Base-by-base conservation (phyloP, 257 asterid genomes). In the Sherardia arvensis region DNA sequence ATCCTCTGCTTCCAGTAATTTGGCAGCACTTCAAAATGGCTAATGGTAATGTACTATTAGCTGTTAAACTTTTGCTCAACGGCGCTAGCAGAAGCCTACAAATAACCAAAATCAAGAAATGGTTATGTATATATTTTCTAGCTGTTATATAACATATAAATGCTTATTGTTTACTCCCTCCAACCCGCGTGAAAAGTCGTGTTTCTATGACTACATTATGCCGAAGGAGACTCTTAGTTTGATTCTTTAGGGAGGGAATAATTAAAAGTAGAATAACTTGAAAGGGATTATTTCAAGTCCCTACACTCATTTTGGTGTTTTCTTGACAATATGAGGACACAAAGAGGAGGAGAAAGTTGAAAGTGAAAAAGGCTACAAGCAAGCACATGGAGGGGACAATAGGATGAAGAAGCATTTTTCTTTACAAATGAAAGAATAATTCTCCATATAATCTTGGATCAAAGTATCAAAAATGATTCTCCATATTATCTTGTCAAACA, bases 1-100 rank as follows among this genome's bases (percentile, higher is more conserved):
- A 43, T 62, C 40, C 54, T 43, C 74, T 49, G 38, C 49, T 38
- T 40, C 51, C 25, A 22, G 36, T 38, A 58, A 26, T 14, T n/a
- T 48, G 47, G 62, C 21, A 57, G 59, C 53, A 21, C 45, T 26
- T 36, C 64, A 45, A 45, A 64, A 40, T 25, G 69, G 66, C 47
- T 18, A 43, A n/a, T 32, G 25, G 12, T 56, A 27, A 56, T 20
- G 29, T 71, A 53, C 3, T 65, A 32, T 73, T 49, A 80, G 78
- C 65, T 77, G 76, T 25, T 69, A 71, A 77, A 66, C 69, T 80
- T 80, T 58, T 80, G 82, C 36, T 73, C 84, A 20, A 38, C 15
- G 7, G 74, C 69, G 78, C 76, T 74, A 23, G 74, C 60, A 28
- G 78, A 69, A 23, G 77, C 82, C 85, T 80, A 78, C 58, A 25